Conservation (phyloP, 371 early-diverging fungal species). For the Mortierella polycephala region DNA sequence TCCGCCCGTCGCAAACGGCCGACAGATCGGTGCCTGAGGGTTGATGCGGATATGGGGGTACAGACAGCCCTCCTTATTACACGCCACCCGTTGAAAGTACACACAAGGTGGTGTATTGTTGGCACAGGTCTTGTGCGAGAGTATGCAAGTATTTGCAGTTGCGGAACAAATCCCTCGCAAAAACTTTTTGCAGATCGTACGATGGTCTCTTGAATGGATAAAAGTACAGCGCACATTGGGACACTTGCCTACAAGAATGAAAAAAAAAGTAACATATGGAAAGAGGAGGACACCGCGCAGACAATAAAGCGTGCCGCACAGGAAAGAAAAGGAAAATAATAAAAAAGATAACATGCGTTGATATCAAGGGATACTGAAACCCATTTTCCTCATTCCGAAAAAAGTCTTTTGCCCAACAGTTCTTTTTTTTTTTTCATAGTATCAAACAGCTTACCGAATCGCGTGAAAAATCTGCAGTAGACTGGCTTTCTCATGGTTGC, state of each 20-base stretch:
- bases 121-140: constrained; percentile 63
- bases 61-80: constrained; percentile 60
- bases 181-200: constrained; percentile 67
- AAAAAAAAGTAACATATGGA: neutral
- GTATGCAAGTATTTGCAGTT: constrained; percentile 52
- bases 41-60: constrained; percentile 65
- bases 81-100: constrained; percentile 64
- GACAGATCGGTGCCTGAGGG: constrained; percentile 65
- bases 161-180: constrained; percentile 59
- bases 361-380: neutral
- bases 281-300: neutral
- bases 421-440: neutral
- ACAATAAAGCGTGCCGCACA: neutral
- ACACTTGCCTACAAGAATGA: constrained; percentile 53
- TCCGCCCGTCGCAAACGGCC: constrained; percentile 66
- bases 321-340: neutral
- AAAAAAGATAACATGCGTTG: neutral
- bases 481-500: constrained; percentile 14
- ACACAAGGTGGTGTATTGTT: constrained; percentile 65
- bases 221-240: constrained; percentile 56
- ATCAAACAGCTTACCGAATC: constrained; percentile 35
- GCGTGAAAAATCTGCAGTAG: constrained; percentile 46
- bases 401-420: too few species aligned
- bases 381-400: too few species aligned
- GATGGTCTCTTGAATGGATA: constrained; percentile 60